Evolutionary conservation across 1,284 basidiomycete genomes (phyloP).

Genomic region (Sanghuangporus sanghuang): DNA sequence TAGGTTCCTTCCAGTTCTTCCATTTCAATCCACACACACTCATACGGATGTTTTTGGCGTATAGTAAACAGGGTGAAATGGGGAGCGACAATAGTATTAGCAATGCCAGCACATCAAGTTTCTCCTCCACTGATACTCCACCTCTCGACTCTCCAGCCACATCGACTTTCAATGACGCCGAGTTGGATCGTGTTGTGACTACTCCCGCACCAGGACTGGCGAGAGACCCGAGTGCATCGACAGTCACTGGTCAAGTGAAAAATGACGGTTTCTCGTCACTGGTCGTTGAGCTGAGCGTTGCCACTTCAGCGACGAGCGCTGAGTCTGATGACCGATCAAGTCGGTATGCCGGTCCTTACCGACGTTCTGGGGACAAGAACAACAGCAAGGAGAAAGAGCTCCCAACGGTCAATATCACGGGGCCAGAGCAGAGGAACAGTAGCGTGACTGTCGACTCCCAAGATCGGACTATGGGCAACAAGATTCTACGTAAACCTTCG

Average conservation of each 20-base stretch:
- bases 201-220: neutral
- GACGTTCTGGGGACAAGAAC: neutral
- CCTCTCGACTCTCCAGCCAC: slow-evolving; percentile 41
- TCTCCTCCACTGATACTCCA: slow-evolving; percentile 39
- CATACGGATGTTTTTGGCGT: neutral
- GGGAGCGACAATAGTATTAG: slow-evolving; percentile 15
- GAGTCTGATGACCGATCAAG: slow-evolving; percentile 22
- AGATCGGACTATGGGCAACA: slow-evolving; percentile 8
- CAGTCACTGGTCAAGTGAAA: neutral
- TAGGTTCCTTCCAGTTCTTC: slow-evolving; percentile 29
- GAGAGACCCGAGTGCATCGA: neutral
- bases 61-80: neutral
- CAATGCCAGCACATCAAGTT: slow-evolving; percentile 22
- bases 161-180: slow-evolving; percentile 28
- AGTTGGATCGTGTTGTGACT: neutral
- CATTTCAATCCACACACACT: neutral
- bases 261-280: slow-evolving; percentile 61
- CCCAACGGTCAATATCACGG: too few relatives aligned
- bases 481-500: slow-evolving; percentile 34
- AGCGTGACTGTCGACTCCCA: neutral
- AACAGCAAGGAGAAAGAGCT: neutral
- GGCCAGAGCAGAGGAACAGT: neutral
- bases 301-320: slow-evolving; percentile 23
- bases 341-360: neutral
- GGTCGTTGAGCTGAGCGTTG: slow-evolving; percentile 61